Conservation (phyloP, 2,329 filamentous ascomycete genomes). For the Claviceps paspali region DNA sequence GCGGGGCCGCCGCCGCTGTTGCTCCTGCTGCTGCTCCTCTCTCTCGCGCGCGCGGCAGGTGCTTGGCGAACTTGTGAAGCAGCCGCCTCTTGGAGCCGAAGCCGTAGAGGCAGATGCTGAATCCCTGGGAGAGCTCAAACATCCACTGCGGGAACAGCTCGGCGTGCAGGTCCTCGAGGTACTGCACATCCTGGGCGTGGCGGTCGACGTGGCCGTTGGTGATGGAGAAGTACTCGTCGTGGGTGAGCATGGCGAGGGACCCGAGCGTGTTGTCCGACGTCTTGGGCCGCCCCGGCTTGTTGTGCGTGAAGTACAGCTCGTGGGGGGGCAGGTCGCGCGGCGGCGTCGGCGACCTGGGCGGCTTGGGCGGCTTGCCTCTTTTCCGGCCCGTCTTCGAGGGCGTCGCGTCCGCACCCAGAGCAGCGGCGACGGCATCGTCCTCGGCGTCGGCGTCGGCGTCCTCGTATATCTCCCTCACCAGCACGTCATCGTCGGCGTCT, state of each 20-base stretch:
- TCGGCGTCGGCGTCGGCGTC: slow-evolving; percentile 52
- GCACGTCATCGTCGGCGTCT: slow-evolving; percentile 20
- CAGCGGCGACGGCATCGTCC: slow-evolving; percentile 9
- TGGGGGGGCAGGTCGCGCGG: slow-evolving; percentile 72
- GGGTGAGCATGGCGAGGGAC: slow-evolving; percentile 61
- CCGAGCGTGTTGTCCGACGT: slow-evolving; percentile 78
- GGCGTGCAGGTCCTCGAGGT: slow-evolving; percentile 59
- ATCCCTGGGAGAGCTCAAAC: slow-evolving; percentile 76
- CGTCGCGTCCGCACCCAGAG: slow-evolving; percentile 18
- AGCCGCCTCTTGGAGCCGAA: slow-evolving; percentile 78
- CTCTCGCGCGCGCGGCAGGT: slow-evolving; percentile 35
- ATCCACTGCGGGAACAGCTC: slow-evolving; percentile 82
- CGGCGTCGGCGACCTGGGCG: slow-evolving; percentile 54
- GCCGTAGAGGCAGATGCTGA: slow-evolving; percentile 82
- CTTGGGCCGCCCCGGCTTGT: slow-evolving; percentile 63
- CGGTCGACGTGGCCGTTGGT: slow-evolving; percentile 49
- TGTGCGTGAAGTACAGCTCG: slow-evolving; percentile 89
- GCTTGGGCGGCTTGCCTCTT: slow-evolving; percentile 10
- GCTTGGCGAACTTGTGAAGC: slow-evolving; percentile 58
- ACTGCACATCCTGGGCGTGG: slow-evolving; percentile 54
- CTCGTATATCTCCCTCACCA: slow-evolving; percentile 21
- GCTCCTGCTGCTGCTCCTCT: too few species aligned
- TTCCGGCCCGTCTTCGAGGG: slow-evolving; percentile 23
- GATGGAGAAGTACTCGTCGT: slow-evolving; percentile 74
- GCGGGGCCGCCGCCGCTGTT: too few species aligned